These are phyloP conservation scores for Lophiotrema nucula DNA, from an alignment of 495 filamentous ascomycete genomes.

Conservation along the genomic window DNA sequence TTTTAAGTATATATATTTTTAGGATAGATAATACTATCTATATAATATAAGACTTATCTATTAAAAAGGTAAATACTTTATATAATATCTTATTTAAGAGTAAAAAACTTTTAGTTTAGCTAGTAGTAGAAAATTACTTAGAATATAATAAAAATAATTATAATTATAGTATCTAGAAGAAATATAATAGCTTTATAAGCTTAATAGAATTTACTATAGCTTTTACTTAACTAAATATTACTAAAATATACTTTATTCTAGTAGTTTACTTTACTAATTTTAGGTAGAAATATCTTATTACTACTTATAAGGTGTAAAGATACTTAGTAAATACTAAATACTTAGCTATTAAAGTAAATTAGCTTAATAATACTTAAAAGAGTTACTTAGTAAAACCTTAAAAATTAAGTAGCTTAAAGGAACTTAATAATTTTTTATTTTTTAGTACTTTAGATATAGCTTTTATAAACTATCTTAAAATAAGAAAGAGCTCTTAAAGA, in stretches of 20 bases:
- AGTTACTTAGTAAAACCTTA: too few relatives aligned
- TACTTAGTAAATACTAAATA: background rate
- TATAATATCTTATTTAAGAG: background rate
- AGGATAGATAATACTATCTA: background rate
- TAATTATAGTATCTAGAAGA: too few relatives aligned
- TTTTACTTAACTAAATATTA: constrained; percentile 6
- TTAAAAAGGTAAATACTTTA: constrained; percentile 3
- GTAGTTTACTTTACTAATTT: constrained; percentile 11
- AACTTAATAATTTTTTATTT: background rate
- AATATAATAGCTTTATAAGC: background rate
- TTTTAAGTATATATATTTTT: background rate
- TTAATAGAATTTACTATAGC: background rate
- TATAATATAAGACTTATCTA: background rate
- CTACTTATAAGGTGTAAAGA: background rate
- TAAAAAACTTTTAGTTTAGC: too few relatives aligned
- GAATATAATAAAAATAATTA: background rate
- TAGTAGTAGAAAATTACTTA: background rate
- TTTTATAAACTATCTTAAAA: constrained; percentile 6
- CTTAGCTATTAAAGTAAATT: background rate
- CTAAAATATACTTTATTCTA: constrained; percentile 3
- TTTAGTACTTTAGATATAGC: constrained; percentile 18
- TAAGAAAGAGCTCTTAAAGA: constrained; percentile 18
- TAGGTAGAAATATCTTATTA: background rate
- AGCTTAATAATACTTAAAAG: background rate
- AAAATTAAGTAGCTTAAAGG: background rate